A percentile compares a stretch with the other conserved stretches of the same genome.
Conservation (phyloP, 2,329 filamentous ascomycete genomes). For the Aspergillus melleus region DNA sequence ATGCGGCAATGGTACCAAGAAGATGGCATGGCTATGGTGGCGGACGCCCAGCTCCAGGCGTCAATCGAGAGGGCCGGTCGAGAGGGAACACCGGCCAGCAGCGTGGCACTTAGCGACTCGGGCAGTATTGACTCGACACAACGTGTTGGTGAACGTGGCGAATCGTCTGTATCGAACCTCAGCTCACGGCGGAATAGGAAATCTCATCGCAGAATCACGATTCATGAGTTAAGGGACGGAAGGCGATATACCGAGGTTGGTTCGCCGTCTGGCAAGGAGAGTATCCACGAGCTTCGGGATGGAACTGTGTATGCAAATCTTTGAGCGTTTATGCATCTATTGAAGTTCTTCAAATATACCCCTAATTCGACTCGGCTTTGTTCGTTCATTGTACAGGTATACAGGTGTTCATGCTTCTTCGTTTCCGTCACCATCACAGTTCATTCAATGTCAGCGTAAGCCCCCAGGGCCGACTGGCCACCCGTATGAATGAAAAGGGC, state of each 20-base stretch:
- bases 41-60: conserved; percentile 37
- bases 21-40: conserved; percentile 35
- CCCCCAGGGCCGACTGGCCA: conserved; percentile 35
- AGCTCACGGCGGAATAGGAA: conserved; percentile 29
- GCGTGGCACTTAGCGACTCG: conserved; percentile 31
- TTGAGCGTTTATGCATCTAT: conserved; percentile 19
- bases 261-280: conserved; percentile 37
- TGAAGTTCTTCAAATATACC: background rate
- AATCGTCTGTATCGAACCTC: conserved; percentile 23
- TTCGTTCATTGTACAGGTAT: background rate
- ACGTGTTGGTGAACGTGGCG: conserved; percentile 17
- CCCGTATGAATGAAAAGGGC: conserved; percentile 40
- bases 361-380: background rate
- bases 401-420: too few species aligned
- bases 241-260: conserved; percentile 43
- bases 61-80: conserved; percentile 32
- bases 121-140: conserved; percentile 31
- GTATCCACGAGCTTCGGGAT: conserved; percentile 45
- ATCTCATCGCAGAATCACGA: conserved; percentile 38
- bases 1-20: conserved; percentile 45
- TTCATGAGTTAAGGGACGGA: conserved; percentile 46
- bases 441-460: conserved; percentile 27
- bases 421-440: too few species aligned
- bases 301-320: conserved; percentile 45
- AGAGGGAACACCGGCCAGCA: conserved; percentile 27